Percentiles rank a stretch among this genome's conserved stretches.
These are phyloP conservation scores for Polygonum maritimum DNA, from an alignment of 148 eudicot genomes.

Conservation along the genomic window DNA sequence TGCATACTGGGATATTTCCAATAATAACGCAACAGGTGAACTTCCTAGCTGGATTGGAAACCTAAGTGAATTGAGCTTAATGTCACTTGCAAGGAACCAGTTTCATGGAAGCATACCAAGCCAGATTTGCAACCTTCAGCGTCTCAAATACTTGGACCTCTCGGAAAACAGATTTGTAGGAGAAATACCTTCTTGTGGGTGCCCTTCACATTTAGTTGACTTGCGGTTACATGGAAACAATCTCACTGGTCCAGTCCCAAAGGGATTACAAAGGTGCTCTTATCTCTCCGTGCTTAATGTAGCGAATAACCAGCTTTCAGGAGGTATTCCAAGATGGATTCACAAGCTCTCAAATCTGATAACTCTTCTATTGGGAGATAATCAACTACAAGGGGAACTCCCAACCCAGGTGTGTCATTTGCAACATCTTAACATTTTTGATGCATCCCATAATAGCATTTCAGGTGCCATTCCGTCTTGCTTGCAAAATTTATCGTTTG, in stretches of 20 bases:
- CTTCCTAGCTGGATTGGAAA: neutral
- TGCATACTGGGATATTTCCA: neutral
- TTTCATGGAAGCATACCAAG: neutral
- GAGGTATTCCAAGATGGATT: neutral
- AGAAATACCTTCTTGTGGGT: neutral
- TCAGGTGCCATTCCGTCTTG: constrained; percentile 14
- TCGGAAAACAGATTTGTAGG: neutral
- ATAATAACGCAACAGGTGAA: neutral
- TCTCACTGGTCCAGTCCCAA: neutral
- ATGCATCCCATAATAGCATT: constrained; percentile 15
- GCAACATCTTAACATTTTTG: neutral
- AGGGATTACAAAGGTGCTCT: neutral
- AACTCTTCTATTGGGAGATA: neutral
- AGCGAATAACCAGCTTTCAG: neutral
- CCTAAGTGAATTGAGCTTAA: accelerated
- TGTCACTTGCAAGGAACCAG: neutral
- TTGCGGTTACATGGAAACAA: neutral
- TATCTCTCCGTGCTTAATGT: constrained; percentile 1
- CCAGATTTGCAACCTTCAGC: neutral
- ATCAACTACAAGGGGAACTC: constrained; percentile 7
- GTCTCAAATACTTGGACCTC: neutral
- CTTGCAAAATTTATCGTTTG: neutral
- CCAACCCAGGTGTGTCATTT: constrained; percentile 8
- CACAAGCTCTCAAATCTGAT: neutral
- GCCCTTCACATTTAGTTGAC: neutral